These are phyloP conservation scores for Aspergillus sclerotioniger DNA, from an alignment of 495 filamentous ascomycete genomes.

Conservation along the genomic window DNA sequence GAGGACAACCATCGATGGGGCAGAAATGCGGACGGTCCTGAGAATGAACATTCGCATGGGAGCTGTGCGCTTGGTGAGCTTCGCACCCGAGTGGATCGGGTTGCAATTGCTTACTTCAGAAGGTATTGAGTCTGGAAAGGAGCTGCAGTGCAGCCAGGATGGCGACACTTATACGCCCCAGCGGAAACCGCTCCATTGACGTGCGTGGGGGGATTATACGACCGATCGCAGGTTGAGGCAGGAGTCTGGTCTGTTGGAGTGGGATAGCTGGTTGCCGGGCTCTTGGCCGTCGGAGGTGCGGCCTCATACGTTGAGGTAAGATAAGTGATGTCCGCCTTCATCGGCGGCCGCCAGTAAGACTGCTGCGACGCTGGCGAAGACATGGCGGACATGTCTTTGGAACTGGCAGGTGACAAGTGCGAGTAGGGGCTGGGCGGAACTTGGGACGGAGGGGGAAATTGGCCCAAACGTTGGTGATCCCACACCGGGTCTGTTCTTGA, in stretches of 20 bases:
- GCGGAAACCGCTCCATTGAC: constrained; percentile 24
- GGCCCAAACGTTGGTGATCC: constrained; percentile 29
- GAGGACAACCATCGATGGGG: constrained; percentile 72
- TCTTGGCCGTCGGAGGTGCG: constrained; percentile 31
- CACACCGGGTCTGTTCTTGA: constrained; percentile 29
- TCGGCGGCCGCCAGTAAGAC: constrained; percentile 26
- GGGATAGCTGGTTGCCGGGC: constrained; percentile 40
- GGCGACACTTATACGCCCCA: constrained; percentile 59
- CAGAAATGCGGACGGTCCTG: constrained; percentile 90
- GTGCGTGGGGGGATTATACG: constrained; percentile 21
- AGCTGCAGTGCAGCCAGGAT: constrained; percentile 72
- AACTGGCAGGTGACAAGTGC: constrained; percentile 40
- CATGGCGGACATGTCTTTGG: constrained; percentile 37
- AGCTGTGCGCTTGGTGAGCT: constrained; percentile 54
- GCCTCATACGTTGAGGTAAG: constrained; percentile 30
- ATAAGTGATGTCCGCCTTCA: constrained; percentile 26
- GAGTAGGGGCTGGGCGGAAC: constrained; percentile 40
- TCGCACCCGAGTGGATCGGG: not conserved
- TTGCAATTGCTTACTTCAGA: constrained; percentile 57
- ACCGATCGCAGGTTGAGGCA: constrained; percentile 23
- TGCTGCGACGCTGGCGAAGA: constrained; percentile 40
- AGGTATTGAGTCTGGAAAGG: constrained; percentile 94
- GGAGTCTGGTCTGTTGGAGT: constrained; percentile 41
- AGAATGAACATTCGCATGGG: constrained; percentile 97
- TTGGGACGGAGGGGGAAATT: constrained; percentile 25